Conservation (phyloP, 2,329 filamentous ascomycete genomes). For the Trichoderma sp. region DNA sequence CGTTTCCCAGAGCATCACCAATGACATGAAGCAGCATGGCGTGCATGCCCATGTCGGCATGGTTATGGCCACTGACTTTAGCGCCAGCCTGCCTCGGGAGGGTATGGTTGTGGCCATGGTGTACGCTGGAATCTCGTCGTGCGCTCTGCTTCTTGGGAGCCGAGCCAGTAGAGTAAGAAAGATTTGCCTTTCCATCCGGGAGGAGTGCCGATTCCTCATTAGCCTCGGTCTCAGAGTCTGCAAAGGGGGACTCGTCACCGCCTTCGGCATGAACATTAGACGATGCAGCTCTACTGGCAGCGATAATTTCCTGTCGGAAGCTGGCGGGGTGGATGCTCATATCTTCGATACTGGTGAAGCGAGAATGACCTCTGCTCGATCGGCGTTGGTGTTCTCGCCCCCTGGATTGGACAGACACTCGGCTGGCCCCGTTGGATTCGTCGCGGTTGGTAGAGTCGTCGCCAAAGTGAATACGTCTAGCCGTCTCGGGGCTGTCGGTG, state of each 20-base stretch:
- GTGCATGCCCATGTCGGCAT: conserved; percentile 94
- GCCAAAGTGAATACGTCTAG: conserved; percentile 49
- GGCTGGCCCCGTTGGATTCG: conserved; percentile 38
- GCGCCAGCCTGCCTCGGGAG: conserved; percentile 66
- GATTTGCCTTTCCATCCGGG: conserved; percentile 42
- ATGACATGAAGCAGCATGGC: conserved; percentile 77
- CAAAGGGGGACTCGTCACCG: conserved; percentile 52
- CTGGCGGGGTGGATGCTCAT: conserved; percentile 88
- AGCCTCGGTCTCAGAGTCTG: conserved; percentile 47
- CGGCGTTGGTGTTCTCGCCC: conserved; percentile 52
- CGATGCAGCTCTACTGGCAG: conserved; percentile 59
- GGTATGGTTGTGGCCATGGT: conserved; percentile 79
- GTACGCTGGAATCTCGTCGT: conserved; percentile 57
- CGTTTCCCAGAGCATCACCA: conserved; percentile 82
- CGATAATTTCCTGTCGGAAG: conserved; percentile 91
- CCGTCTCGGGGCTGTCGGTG: conserved; percentile 40
- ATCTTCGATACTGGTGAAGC: conserved; percentile 68
- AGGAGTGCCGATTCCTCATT: conserved; percentile 55
- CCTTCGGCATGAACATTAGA: conserved; percentile 57
- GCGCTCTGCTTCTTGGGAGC: conserved; percentile 35
- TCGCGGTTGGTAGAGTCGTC: conserved; percentile 36
- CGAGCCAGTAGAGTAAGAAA: conserved; percentile 35
- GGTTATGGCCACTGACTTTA: conserved; percentile 72
- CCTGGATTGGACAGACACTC: conserved; percentile 41
- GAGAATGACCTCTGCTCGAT: conserved; percentile 55